These are phyloP conservation scores for Coemansia reversa DNA, from an alignment of 192 early-diverging fungal species.

Conservation along the genomic window DNA sequence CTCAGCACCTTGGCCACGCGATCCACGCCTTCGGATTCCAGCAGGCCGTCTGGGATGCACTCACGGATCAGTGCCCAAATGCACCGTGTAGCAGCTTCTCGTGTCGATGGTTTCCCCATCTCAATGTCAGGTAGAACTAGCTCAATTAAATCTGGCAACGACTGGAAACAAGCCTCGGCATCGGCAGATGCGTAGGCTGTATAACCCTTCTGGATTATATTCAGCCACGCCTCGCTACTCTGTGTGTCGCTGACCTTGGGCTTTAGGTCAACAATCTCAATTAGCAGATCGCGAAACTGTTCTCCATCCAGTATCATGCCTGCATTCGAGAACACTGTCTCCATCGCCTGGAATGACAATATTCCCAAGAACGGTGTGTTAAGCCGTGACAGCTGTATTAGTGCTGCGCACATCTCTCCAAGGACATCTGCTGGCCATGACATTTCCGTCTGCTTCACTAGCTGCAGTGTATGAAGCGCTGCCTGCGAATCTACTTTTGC, in stretches of 20 bases:
- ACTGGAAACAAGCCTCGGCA: constrained; percentile 52
- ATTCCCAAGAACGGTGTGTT: constrained; percentile 77
- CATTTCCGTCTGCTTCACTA: constrained; percentile 65
- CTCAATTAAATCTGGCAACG: constrained; percentile 59
- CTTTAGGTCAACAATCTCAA: constrained; percentile 71
- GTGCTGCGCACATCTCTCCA: constrained; percentile 63
- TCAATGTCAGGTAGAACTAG: constrained; percentile 67
- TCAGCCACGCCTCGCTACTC: constrained; percentile 80
- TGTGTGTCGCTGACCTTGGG: constrained; percentile 82
- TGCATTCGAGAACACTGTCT: constrained; percentile 32
- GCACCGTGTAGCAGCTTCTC: constrained; percentile 66
- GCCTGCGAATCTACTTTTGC: constrained; percentile 58
- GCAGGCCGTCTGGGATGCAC: constrained; percentile 75
- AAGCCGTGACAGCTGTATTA: constrained; percentile 77
- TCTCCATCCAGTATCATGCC: constrained; percentile 49
- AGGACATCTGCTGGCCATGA: constrained; percentile 62
- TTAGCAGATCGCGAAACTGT: constrained; percentile 56
- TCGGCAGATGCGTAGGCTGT: constrained; percentile 63
- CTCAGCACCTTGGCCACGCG: constrained; percentile 56
- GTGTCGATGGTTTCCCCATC: constrained; percentile 59
- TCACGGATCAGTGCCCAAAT: constrained; percentile 66
- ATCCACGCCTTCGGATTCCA: constrained; percentile 60
- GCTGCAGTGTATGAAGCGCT: constrained; percentile 66
- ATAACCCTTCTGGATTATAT: constrained; percentile 75
- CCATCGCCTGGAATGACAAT: constrained; percentile 56